Conservation (phyloP, 2,329 filamentous ascomycete species). For the Rhynchosporium agropyri region DNA sequence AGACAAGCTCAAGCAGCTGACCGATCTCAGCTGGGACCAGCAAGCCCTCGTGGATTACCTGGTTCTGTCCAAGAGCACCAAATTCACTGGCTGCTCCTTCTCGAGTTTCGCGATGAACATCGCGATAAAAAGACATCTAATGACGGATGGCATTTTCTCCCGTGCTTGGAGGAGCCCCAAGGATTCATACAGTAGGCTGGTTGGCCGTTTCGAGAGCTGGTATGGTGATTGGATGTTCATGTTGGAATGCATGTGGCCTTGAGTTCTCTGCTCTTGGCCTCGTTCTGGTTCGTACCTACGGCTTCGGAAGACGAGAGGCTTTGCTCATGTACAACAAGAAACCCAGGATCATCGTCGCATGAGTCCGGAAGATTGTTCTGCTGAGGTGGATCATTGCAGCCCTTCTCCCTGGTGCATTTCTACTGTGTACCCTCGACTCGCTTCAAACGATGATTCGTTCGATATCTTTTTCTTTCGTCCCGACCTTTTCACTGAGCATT, state of each 20-base stretch:
- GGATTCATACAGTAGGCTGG: constrained; percentile 48
- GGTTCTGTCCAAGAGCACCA: constrained; percentile 48
- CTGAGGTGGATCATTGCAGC: too few species aligned
- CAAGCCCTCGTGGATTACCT: constrained; percentile 55
- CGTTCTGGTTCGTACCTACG: neutral
- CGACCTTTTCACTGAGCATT: neutral
- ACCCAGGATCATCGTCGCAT: too few species aligned
- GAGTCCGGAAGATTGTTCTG: too few species aligned
- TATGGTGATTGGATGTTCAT: constrained; percentile 54
- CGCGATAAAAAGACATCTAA: constrained; percentile 50
- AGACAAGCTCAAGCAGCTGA: constrained; percentile 43
- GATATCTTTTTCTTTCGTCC: neutral
- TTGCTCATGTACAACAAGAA: neutral
- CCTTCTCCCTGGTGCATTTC: too few species aligned
- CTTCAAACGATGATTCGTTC: too few species aligned
- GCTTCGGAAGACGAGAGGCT: neutral
- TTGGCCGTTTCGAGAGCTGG: constrained; percentile 50
- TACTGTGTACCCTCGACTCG: neutral
- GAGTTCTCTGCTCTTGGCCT: constrained; percentile 14
- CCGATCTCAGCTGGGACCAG: constrained; percentile 51
- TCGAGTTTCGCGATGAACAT: constrained; percentile 54
- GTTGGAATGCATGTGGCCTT: constrained; percentile 41
- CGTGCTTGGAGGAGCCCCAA: constrained; percentile 49
- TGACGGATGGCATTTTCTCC: constrained; percentile 40
- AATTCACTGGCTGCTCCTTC: constrained; percentile 51